Evolutionary conservation across 2,329 filamentous ascomycete genomes (phyloP).

Genomic region (Sporothrix brasiliensis): DNA sequence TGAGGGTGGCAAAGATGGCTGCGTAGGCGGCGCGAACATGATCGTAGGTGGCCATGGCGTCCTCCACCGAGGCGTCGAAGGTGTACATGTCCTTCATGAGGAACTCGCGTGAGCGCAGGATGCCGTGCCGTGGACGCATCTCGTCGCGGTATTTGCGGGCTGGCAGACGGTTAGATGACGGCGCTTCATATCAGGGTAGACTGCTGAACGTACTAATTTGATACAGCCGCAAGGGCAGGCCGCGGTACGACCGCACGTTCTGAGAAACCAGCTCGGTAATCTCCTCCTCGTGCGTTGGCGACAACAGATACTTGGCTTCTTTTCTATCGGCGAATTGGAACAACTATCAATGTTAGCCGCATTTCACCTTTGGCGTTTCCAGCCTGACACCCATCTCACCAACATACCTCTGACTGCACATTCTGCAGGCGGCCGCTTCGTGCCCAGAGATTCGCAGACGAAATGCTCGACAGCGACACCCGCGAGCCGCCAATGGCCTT

Average conservation of each 20-base stretch:
- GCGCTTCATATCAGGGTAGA: not conserved
- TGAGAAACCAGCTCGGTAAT: constrained; percentile 79
- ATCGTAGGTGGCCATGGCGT: constrained; percentile 80
- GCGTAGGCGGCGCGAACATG: constrained; percentile 74
- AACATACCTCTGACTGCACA: constrained; percentile 68
- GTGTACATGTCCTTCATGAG: constrained; percentile 99
- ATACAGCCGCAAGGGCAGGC: constrained; percentile 83
- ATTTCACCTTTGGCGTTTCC: constrained; percentile 33
- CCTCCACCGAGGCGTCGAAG: constrained; percentile 70
- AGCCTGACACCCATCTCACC: no score
- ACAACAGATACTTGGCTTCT: constrained; percentile 71
- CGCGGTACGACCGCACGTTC: constrained; percentile 78
- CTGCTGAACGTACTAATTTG: constrained; percentile 70
- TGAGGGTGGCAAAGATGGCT: constrained; percentile 78
- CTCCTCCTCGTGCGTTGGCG: constrained; percentile 95
- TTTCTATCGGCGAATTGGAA: constrained; percentile 82
- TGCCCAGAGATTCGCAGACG: constrained; percentile 81
- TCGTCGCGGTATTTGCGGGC: constrained; percentile 95
- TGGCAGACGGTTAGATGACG: constrained; percentile 41
- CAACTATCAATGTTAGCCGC: constrained; percentile 55
- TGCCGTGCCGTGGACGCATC: constrained; percentile 80
- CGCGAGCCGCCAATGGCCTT: constrained; percentile 77
- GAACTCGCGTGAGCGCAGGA: constrained; percentile 88
- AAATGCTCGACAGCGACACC: constrained; percentile 80
- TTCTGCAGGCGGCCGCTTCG: constrained; percentile 78